These are phyloP conservation scores for Mucor circinelloides DNA, from an alignment of 371 early-diverging fungal species.

Conservation along the genomic window DNA sequence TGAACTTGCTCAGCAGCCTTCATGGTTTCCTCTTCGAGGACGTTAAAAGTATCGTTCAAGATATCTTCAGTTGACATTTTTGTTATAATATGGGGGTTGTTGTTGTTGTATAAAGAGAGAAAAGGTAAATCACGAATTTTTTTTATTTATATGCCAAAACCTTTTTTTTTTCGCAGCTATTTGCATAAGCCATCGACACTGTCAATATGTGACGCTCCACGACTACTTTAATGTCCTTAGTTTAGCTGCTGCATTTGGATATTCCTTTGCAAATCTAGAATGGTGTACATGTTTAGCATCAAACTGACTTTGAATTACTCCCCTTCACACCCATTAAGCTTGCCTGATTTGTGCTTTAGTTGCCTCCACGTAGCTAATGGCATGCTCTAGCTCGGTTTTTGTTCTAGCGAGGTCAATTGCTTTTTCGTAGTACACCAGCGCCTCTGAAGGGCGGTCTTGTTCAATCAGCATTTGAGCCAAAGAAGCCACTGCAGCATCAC, in stretches of 20 bases:
- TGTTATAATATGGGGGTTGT: background rate
- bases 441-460: slow-evolving; percentile 82
- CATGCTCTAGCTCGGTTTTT: slow-evolving; percentile 85
- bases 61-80: slow-evolving; percentile 47
- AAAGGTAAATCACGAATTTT: background rate
- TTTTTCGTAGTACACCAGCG: slow-evolving; percentile 77
- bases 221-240: slow-evolving; percentile 24
- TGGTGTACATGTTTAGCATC: background rate
- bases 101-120: background rate
- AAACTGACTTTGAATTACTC: background rate
- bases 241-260: slow-evolving; percentile 44
- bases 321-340: background rate
- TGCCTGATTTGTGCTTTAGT: slow-evolving; percentile 40
- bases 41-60: slow-evolving; percentile 35
- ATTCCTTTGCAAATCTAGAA: slow-evolving; percentile 37
- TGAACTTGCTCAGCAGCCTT: slow-evolving; percentile 39
- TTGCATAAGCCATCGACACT: background rate
- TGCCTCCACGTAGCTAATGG: slow-evolving; percentile 74
- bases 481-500: slow-evolving; percentile 93
- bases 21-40: slow-evolving; percentile 40
- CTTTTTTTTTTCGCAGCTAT: background rate
- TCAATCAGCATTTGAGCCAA: slow-evolving; percentile 86
- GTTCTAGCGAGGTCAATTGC: slow-evolving; percentile 86
- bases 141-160: background rate
- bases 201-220: background rate